phyloP scores from a whole-genome alignment of 768 basidiomycete species.

The Mycena vitilis region DNA sequence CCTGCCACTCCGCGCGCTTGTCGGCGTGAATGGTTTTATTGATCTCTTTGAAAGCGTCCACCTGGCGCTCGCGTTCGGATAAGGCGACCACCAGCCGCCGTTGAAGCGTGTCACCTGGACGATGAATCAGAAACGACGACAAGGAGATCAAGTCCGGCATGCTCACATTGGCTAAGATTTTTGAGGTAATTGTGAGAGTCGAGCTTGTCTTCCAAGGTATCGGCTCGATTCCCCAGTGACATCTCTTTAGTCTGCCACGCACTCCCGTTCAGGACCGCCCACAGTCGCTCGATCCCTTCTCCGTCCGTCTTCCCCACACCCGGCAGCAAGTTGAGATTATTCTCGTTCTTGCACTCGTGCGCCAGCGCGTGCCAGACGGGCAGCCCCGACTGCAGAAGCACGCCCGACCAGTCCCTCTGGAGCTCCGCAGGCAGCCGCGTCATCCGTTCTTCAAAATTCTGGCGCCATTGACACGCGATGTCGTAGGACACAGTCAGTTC shows the following conservation, averaged over 20 bases:
- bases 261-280: conserved; percentile 42
- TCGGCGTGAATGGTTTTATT: neutral
- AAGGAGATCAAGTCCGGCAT: too few relatives aligned
- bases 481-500: conserved; percentile 35
- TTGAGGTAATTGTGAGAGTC: neutral
- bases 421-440: neutral
- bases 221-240: neutral
- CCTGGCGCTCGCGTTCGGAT: neutral
- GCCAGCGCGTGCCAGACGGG: conserved; percentile 35
- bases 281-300: conserved; percentile 39
- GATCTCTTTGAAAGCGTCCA: neutral
- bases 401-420: neutral
- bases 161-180: neutral
- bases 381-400: conserved; percentile 2
- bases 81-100: neutral
- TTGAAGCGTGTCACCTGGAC: neutral
- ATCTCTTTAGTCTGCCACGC: conserved; percentile 25
- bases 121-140: neutral
- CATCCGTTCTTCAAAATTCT: conserved; percentile 18
- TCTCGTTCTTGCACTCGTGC: conserved; percentile 11
- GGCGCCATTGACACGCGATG: conserved; percentile 42
- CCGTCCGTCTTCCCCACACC: conserved; percentile 31
- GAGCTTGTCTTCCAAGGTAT: neutral
- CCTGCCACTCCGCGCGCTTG: too few relatives aligned
- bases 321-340: conserved; percentile 26